phyloP scores from a whole-genome alignment of 176 grass and related monocot genomes.

The Zoysia japonica region DNA sequence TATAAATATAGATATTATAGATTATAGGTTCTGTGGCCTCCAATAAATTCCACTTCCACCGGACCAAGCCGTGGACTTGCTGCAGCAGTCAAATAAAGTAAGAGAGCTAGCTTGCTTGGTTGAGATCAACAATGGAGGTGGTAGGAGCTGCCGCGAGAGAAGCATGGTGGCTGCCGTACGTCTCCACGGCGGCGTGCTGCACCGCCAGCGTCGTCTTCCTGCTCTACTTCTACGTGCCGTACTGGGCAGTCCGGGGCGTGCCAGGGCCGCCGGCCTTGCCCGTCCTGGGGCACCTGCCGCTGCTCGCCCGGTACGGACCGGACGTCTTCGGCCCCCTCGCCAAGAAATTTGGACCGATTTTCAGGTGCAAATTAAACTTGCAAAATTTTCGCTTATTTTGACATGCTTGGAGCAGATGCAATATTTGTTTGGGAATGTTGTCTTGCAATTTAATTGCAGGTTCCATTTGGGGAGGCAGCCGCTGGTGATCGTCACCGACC shows the following conservation, averaged over 20 bases:
- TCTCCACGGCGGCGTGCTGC: slow-evolving; percentile 19
- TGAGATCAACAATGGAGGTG: slow-evolving; percentile 32
- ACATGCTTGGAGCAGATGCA: too few relatives aligned
- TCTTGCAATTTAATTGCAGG: slow-evolving; percentile 17
- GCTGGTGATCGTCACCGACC: slow-evolving; percentile 69
- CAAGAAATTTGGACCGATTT: slow-evolving; percentile 62
- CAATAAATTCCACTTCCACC: neutral
- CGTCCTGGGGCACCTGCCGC: slow-evolving; percentile 63
- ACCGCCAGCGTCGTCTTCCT: slow-evolving; percentile 38
- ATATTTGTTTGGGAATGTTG: too few relatives aligned
- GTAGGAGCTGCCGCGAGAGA: neutral
- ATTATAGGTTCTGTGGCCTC: too few relatives aligned
- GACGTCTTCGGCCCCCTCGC: slow-evolving; percentile 64
- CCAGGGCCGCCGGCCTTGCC: slow-evolving; percentile 50
- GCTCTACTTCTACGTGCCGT: slow-evolving; percentile 71
- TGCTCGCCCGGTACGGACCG: slow-evolving; percentile 62
- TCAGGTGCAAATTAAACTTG: slow-evolving; percentile 38
- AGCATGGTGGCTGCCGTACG: slow-evolving; percentile 31
- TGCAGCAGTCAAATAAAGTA: neutral
- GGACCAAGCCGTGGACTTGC: neutral
- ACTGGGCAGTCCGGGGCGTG: slow-evolving; percentile 54
- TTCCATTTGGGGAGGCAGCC: slow-evolving; percentile 86
- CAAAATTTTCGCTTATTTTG: too few relatives aligned
- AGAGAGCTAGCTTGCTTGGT: neutral
- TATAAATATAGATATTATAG: too few relatives aligned